Evolutionary conservation across 768 basidiomycete genomes (phyloP), one percentile per base, ranked within the genome.

Genomic region (Sarcodon aspratus): DNA sequence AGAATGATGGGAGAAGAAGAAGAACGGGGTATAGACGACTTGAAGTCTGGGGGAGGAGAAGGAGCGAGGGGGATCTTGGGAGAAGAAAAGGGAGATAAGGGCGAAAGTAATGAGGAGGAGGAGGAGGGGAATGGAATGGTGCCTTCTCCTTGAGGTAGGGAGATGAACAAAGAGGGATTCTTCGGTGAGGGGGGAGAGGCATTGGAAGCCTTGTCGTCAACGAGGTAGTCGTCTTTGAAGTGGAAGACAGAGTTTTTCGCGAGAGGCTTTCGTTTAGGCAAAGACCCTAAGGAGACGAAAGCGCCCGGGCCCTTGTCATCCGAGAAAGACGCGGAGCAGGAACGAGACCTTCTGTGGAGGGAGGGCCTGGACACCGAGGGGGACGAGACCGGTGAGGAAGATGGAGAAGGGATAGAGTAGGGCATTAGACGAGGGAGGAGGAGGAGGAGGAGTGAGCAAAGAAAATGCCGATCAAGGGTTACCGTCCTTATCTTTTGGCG

Each of bases 1-100:
- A 82, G 74, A 18, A 80, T 61, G 47, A 82, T 69, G 11, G 60
- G 71, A 55, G 52, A 64, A 45, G 49, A 72, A 55, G 52, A 67
- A 32, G 47, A 73, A 63, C 54, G 72, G 57, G 49, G 63, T 10
- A 55, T 53, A 12, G 13, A 52, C 9, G 56, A 42, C 40, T 27
- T 42, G 13, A 33, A 45, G 50, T 7, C 21, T 53, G 48, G 27
- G 44, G 40, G 21, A 58, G 33, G 8, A 48, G 21, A 50, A 36
- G 12, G 44, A 54, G 33, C 33, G 50, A 37, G 17, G 34, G 44
- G 17, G 13, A 35, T 44, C 49, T 7, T 21, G 53, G 48, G 27
- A 43, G 40, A 45, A 36, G 52, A 49, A 9, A 36, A 33, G 9
- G 43, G 57, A 59, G 58, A 18, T 37, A 56, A 54, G 34, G 60